Conservation (phyloP, 164 flowering plant genomes). For the Tinospora cordifolia region DNA sequence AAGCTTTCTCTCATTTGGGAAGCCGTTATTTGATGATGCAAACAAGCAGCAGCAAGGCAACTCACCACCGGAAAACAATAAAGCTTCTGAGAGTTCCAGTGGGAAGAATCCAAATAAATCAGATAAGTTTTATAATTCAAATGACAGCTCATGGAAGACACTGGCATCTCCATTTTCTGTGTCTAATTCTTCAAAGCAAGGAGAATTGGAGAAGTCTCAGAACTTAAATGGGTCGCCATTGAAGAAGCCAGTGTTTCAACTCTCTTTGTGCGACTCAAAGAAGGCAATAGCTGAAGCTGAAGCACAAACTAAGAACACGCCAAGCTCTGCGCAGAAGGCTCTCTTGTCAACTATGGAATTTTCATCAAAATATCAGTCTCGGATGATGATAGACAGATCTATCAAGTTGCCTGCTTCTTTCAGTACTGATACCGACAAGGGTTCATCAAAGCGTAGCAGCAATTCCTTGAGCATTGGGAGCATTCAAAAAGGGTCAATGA, state of each 20-base stretch:
- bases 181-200: slow-evolving; percentile 14
- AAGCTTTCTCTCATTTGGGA: slow-evolving; percentile 31
- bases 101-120: slow-evolving; percentile 14
- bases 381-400: slow-evolving; percentile 16
- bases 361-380: slow-evolving; percentile 39
- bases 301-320: slow-evolving; percentile 16
- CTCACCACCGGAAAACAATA: slow-evolving; percentile 14
- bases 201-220: slow-evolving; percentile 14
- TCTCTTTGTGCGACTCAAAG: slow-evolving; percentile 16
- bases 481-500: slow-evolving; percentile 5
- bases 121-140: slow-evolving; percentile 17
- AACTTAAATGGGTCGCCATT: slow-evolving; percentile 13
- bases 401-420: not conserved
- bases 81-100: slow-evolving; percentile 6
- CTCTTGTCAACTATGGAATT: slow-evolving; percentile 35
- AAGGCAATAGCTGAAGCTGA: slow-evolving; percentile 13
- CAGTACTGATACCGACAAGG: not conserved
- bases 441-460: slow-evolving; percentile 3
- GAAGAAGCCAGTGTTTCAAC: slow-evolving; percentile 12
- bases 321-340: slow-evolving; percentile 20
- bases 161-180: slow-evolving; percentile 17
- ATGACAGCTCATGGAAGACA: slow-evolving; percentile 9
- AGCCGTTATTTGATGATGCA: slow-evolving; percentile 15
- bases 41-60: slow-evolving; percentile 16
- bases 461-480: not conserved